These are phyloP conservation scores for Lentinula detonsa DNA, from an alignment of 768 basidiomycete species.

Conservation along the genomic window DNA sequence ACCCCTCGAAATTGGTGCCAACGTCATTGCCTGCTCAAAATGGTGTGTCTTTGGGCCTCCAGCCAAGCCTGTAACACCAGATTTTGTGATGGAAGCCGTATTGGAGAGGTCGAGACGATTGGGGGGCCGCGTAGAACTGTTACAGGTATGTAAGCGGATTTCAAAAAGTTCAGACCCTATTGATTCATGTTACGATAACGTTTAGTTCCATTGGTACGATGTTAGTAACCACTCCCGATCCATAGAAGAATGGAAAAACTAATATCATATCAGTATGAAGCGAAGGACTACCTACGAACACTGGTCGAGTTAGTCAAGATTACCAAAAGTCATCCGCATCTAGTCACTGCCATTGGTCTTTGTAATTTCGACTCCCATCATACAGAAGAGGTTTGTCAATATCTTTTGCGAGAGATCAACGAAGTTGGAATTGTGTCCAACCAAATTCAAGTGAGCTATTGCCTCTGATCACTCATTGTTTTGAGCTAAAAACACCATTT, in stretches of 20 bases:
- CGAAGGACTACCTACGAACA: slow-evolving; percentile 10
- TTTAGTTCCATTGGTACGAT: slow-evolving; percentile 59
- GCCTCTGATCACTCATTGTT: background rate
- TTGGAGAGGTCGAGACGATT: slow-evolving; percentile 45
- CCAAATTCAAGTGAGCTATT: slow-evolving; percentile 45
- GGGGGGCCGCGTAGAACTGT: slow-evolving; percentile 37
- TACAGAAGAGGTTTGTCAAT: slow-evolving; percentile 48
- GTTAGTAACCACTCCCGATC: slow-evolving; percentile 1
- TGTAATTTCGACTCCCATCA: slow-evolving; percentile 53
- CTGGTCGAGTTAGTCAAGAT: slow-evolving; percentile 10
- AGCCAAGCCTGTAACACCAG: slow-evolving; percentile 26
- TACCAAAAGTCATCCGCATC: slow-evolving; percentile 12
- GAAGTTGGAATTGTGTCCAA: slow-evolving; percentile 52
- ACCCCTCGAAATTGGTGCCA: slow-evolving; percentile 12
- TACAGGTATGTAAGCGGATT: slow-evolving; percentile 37
- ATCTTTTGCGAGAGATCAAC: slow-evolving; percentile 31
- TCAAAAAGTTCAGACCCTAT: background rate
- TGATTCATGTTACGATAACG: background rate
- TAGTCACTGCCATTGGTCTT: slow-evolving; percentile 44
- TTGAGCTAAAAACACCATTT: background rate
- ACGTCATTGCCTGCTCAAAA: slow-evolving; percentile 50
- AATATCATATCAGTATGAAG: slow-evolving; percentile 5
- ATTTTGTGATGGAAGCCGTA: slow-evolving; percentile 42
- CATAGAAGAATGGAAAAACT: background rate
- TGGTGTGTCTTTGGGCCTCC: slow-evolving; percentile 51